Evolutionary conservation across 257 asterid species (phyloP).

Genomic region (Ehretia macrophylla): DNA sequence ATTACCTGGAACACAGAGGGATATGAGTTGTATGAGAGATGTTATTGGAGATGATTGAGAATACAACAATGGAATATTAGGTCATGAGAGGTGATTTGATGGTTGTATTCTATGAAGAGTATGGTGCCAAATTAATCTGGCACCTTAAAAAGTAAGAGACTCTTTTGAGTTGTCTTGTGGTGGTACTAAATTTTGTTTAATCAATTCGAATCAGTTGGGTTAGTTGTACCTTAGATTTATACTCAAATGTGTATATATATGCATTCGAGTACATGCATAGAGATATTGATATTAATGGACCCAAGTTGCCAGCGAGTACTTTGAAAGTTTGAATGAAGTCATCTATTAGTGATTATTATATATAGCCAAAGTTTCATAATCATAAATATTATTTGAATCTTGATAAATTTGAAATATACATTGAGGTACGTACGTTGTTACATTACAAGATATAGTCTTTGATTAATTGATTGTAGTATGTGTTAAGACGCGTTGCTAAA

Average conservation of each 20-base stretch:
- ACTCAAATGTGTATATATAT: not conserved
- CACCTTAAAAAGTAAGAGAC: not conserved
- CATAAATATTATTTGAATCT: too few relatives aligned
- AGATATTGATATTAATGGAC: not conserved
- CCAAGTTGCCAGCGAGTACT: not conserved
- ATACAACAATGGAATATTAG: slow-evolving; percentile 22
- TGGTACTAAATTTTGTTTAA: slow-evolving; percentile 36
- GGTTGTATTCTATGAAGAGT: slow-evolving; percentile 15
- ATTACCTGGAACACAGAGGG: slow-evolving; percentile 26
- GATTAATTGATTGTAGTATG: too few relatives aligned
- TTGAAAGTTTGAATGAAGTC: too few relatives aligned
- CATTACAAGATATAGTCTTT: too few relatives aligned
- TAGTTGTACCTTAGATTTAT: slow-evolving; percentile 28
- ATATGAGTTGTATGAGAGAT: slow-evolving; percentile 25
- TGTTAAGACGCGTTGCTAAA: too few relatives aligned
- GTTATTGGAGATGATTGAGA: slow-evolving; percentile 28
- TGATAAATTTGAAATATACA: too few relatives aligned
- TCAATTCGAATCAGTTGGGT: slow-evolving; percentile 34
- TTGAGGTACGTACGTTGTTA: too few relatives aligned
- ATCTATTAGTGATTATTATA: too few relatives aligned
- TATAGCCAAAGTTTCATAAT: too few relatives aligned
- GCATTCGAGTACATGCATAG: not conserved
- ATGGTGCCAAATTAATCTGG: not conserved
- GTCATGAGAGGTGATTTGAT: slow-evolving; percentile 15
- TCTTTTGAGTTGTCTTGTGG: slow-evolving; percentile 60